These are phyloP conservation scores for Sarocladium kiliense DNA, from an alignment of 2,329 filamentous ascomycete species.

Conservation along the genomic window DNA sequence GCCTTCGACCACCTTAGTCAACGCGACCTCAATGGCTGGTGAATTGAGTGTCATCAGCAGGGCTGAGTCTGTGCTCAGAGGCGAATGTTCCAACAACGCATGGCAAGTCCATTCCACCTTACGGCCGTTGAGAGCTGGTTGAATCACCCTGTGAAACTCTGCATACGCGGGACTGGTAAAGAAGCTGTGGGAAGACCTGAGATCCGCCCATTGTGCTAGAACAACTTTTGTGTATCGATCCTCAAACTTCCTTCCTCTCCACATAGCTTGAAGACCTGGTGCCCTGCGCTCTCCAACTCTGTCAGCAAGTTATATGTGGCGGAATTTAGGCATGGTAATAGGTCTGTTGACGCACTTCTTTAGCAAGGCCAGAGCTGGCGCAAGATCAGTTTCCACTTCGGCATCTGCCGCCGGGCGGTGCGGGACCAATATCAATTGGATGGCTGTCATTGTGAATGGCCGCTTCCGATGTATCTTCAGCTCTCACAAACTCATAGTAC, in stretches of 20 bases:
- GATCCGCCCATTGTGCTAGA: constrained; percentile 9
- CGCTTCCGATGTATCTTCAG: no score
- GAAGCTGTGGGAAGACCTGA: constrained; percentile 9
- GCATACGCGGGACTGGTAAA: constrained; percentile 10
- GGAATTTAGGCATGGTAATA: no score
- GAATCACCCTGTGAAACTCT: constrained; percentile 9
- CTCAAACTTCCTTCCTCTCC: constrained; percentile 11
- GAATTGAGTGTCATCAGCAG: constrained; percentile 8
- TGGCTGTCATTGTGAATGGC: neutral
- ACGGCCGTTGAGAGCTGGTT: constrained; percentile 11
- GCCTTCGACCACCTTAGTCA: constrained; percentile 12
- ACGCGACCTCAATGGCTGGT: constrained; percentile 11
- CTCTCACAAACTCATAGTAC: no score
- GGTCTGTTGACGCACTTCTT: constrained; percentile 10
- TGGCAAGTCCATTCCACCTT: constrained; percentile 8
- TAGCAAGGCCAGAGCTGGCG: constrained; percentile 7
- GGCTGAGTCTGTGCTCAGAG: neutral
- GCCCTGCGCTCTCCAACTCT: neutral
- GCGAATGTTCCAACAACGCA: neutral
- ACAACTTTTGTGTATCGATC: constrained; percentile 10
- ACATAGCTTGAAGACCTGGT: constrained; percentile 5
- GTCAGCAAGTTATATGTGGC: no score
- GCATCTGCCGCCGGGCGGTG: constrained; percentile 8
- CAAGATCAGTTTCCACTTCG: constrained; percentile 9
- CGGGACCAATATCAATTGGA: constrained; percentile 10